Percentiles rank a stretch among this genome's conserved stretches.
phyloP scores from a whole-genome alignment of 2,329 filamentous ascomycete genomes.

The Alternaria burnsii region DNA sequence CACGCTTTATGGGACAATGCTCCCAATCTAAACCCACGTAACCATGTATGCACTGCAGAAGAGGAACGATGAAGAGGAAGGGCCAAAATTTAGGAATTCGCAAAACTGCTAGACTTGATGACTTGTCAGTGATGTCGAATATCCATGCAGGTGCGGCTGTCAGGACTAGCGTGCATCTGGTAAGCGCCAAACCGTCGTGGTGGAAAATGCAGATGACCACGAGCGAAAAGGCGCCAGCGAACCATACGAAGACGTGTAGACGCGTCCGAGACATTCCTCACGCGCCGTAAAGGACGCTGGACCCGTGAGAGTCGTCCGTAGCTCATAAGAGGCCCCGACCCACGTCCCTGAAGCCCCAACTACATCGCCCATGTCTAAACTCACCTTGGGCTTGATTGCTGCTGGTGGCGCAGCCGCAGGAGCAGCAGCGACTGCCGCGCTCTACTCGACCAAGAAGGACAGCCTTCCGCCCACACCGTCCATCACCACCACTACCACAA shows the following conservation, averaged over 20 bases:
- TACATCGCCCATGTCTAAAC: constrained; percentile 57
- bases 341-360: constrained; percentile 6
- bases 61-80: neutral
- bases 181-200: constrained; percentile 30
- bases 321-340: constrained; percentile 26
- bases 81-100: neutral
- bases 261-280: constrained; percentile 49
- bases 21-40: constrained; percentile 2
- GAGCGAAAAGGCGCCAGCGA: constrained; percentile 37
- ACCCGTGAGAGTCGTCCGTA: constrained; percentile 16
- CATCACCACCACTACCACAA: constrained; percentile 49
- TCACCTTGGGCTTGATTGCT: constrained; percentile 59
- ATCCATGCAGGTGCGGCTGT: constrained; percentile 11
- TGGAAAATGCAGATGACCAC: constrained; percentile 41
- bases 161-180: constrained; percentile 24
- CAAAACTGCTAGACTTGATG: constrained; percentile 9
- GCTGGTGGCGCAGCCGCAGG: constrained; percentile 59
- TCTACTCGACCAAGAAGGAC: constrained; percentile 52
- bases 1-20: constrained; percentile 5
- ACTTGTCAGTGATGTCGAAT: constrained; percentile 14
- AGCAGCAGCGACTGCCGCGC: constrained; percentile 58
- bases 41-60: constrained; percentile 15
- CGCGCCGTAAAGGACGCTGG: constrained; percentile 46
- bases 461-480: constrained; percentile 33
- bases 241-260: constrained; percentile 38